phyloP scores from a whole-genome alignment of 305 asterid species.

The Andrographis paniculata region DNA sequence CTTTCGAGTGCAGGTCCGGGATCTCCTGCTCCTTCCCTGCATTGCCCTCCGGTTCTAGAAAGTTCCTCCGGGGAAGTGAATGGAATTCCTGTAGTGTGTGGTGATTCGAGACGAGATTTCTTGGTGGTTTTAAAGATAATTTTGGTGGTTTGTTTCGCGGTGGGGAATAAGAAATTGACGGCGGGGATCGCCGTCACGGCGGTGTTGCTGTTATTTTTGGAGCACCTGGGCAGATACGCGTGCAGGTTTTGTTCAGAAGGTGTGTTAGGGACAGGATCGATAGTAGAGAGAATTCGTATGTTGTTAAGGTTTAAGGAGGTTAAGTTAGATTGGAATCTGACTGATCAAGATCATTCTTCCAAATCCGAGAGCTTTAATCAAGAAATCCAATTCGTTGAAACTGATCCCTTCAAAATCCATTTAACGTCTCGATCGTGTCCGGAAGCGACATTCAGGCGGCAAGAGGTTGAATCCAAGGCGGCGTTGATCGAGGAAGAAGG shows the following conservation, averaged over 20 bases:
- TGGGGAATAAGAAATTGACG: conserved; percentile 45
- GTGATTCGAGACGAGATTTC: conserved; percentile 27
- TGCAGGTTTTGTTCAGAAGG: conserved; percentile 13
- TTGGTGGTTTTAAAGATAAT: conserved; percentile 33
- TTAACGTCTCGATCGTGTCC: too few relatives aligned
- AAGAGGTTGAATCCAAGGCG: conserved; percentile 11
- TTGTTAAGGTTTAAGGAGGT: conserved; percentile 18
- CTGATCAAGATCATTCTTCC: not conserved
- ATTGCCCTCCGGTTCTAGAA: conserved; percentile 1
- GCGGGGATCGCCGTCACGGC: conserved; percentile 66
- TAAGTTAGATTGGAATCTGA: conserved; percentile 4
- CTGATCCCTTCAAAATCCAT: too few relatives aligned
- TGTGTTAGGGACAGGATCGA: conserved; percentile 16
- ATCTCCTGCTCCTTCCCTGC: not conserved
- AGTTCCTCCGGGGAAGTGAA: not conserved
- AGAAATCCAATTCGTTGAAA: conserved; percentile 20
- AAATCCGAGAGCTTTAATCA: not conserved
- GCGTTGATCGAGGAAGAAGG: conserved; percentile 26
- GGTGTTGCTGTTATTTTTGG: conserved; percentile 43
- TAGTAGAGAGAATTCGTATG: conserved; percentile 4
- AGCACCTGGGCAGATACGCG: conserved; percentile 30
- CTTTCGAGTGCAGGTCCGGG: too few relatives aligned
- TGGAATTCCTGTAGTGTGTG: conserved; percentile 9
- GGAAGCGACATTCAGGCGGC: conserved; percentile 16
- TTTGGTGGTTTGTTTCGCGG: conserved; percentile 49